Percentiles rank a stretch among this genome's conserved stretches.
These are phyloP conservation scores for Pulveroboletus sp. DNA, from an alignment of 768 basidiomycete genomes.

Conservation along the genomic window DNA sequence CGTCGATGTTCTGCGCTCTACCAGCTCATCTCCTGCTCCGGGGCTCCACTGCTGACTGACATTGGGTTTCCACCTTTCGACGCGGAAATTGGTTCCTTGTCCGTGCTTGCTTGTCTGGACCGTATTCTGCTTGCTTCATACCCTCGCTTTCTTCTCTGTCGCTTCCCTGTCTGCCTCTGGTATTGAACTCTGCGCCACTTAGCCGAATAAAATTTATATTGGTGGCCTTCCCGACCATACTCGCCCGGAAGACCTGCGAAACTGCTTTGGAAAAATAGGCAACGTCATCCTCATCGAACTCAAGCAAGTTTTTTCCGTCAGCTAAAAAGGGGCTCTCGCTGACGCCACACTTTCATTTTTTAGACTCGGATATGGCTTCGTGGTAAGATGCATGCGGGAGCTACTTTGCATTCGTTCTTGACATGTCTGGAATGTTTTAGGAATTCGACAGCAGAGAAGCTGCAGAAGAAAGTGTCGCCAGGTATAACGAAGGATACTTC, in stretches of 20 bases:
- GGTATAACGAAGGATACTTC: slow-evolving; percentile 86
- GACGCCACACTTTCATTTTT: slow-evolving; percentile 1
- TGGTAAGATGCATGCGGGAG: slow-evolving; percentile 50
- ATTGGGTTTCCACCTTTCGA: slow-evolving; percentile 29
- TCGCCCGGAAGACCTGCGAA: slow-evolving; percentile 78
- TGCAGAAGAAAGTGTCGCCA: slow-evolving; percentile 82
- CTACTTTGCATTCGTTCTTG: background rate
- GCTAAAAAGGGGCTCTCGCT: slow-evolving; percentile 10
- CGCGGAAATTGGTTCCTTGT: slow-evolving; percentile 34
- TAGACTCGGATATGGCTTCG: slow-evolving; percentile 87
- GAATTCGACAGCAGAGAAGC: slow-evolving; percentile 81
- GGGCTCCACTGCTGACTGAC: slow-evolving; percentile 19
- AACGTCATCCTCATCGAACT: slow-evolving; percentile 72
- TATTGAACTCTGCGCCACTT: slow-evolving; percentile 67
- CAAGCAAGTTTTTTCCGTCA: slow-evolving; percentile 54
- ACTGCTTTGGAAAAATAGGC: slow-evolving; percentile 84
- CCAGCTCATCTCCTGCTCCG: slow-evolving; percentile 18
- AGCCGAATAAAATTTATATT: slow-evolving; percentile 93
- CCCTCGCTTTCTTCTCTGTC: slow-evolving; percentile 43
- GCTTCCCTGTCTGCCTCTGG: slow-evolving; percentile 48
- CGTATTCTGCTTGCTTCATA: slow-evolving; percentile 19
- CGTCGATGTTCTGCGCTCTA: slow-evolving; percentile 18
- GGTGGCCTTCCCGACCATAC: slow-evolving; percentile 87
- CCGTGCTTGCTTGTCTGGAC: slow-evolving; percentile 36
- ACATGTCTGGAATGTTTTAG: slow-evolving; percentile 33